Evolutionary conservation across 768 basidiomycete species (phyloP).

Genomic region (Kwoniella europaea): DNA sequence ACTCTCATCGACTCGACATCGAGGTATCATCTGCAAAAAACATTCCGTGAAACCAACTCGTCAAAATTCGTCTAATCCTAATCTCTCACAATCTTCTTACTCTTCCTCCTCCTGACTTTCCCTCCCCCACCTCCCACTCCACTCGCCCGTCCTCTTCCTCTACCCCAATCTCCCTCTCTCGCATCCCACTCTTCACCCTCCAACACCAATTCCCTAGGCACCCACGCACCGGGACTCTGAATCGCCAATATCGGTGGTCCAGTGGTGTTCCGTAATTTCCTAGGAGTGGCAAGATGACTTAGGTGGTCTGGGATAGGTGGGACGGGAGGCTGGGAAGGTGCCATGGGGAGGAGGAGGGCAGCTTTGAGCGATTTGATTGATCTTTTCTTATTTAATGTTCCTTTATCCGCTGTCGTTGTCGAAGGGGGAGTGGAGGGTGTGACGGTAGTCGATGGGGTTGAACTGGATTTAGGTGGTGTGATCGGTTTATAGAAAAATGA

Average conservation of each 20-base stretch:
- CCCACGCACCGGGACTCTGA: conserved; percentile 53
- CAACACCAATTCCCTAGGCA: conserved; percentile 49
- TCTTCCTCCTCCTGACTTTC: conserved; percentile 20
- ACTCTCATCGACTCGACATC: neutral
- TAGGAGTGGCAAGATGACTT: conserved; percentile 14
- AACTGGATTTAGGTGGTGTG: conserved; percentile 50
- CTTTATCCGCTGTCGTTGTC: neutral
- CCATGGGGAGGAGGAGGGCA: conserved; percentile 39
- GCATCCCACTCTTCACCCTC: conserved; percentile 58
- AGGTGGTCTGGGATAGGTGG: conserved; percentile 33
- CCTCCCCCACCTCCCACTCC: neutral
- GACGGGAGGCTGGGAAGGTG: conserved; percentile 34
- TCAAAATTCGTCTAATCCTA: conserved; percentile 1
- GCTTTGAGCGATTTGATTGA: conserved; percentile 56
- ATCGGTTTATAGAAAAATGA: conserved; percentile 57
- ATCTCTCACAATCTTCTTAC: conserved; percentile 25
- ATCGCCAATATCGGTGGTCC: conserved; percentile 51
- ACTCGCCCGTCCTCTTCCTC: conserved; percentile 15
- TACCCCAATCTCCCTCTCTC: conserved; percentile 42
- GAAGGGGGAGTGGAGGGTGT: conserved; percentile 4
- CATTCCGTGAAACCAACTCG: too few relatives aligned
- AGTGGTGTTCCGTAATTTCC: conserved; percentile 10
- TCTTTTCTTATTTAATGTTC: conserved; percentile 15
- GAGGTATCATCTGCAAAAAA: too few relatives aligned
- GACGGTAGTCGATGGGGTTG: conserved; percentile 28